These are phyloP conservation scores for Isoetes taiwanensis DNA, from an alignment of 75 land plant genomes.

Conservation along the genomic window DNA sequence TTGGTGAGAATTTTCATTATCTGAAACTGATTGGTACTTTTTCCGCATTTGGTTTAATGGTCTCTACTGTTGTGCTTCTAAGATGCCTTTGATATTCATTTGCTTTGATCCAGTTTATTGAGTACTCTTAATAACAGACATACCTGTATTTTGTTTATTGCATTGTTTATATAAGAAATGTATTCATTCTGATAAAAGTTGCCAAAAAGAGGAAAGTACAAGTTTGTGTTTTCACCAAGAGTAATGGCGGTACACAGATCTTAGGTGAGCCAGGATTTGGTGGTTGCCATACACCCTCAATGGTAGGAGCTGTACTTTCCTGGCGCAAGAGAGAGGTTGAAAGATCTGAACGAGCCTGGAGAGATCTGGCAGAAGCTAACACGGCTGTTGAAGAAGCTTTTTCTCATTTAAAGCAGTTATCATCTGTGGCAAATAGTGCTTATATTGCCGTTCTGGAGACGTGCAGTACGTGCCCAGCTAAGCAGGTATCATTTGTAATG, in stretches of 20 bases:
- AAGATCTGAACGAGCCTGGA: conserved; percentile 48
- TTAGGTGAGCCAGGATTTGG: conserved; percentile 94
- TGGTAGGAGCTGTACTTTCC: conserved; percentile 90
- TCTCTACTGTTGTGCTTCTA: too few relatives aligned
- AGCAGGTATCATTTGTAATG: conserved; percentile 42
- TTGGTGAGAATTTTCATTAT: conserved; percentile 43
- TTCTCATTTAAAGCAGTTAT: conserved; percentile 31
- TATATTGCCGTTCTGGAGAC: conserved; percentile 35
- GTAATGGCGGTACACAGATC: conserved; percentile 50
- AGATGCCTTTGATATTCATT: too few relatives aligned
- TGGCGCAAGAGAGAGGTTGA: conserved; percentile 71
- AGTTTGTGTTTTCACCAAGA: too few relatives aligned
- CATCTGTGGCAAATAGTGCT: conserved; percentile 28
- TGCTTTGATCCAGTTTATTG: neutral
- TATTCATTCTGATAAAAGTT: too few relatives aligned
- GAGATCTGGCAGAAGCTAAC: conserved; percentile 57
- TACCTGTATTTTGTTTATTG: too few relatives aligned
- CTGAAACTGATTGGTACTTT: neutral
- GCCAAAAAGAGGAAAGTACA: too few relatives aligned
- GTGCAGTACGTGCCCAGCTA: conserved; percentile 43
- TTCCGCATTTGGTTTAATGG: too few relatives aligned
- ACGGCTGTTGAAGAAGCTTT: conserved; percentile 46
- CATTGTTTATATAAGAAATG: too few relatives aligned
- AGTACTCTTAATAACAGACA: too few relatives aligned
- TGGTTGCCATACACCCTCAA: conserved; percentile 96